Conservation (phyloP, 2,329 filamentous ascomycete genomes). For the Xylariales sp. region DNA sequence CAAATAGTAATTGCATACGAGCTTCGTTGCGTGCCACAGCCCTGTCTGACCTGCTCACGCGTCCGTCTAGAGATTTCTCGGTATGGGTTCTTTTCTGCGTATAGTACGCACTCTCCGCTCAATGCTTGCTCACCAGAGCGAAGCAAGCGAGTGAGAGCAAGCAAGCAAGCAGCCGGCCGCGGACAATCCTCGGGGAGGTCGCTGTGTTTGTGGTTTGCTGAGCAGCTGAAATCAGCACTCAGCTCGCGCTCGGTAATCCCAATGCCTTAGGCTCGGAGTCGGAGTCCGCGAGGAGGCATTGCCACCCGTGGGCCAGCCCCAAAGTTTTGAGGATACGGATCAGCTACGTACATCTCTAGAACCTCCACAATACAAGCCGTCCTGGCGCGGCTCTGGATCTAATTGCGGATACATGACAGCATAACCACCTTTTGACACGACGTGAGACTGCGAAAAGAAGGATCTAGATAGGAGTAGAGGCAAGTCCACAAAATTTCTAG, state of each 20-base stretch:
- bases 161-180: background rate
- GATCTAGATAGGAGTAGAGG: conserved; percentile 19
- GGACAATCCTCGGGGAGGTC: conserved; percentile 5
- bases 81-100: conserved; percentile 7
- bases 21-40: conserved; percentile 25
- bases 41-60: conserved; percentile 38
- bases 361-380: conserved; percentile 17
- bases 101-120: background rate
- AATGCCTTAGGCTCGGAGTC: conserved; percentile 1
- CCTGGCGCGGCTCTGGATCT: conserved; percentile 1
- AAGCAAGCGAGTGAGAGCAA: no score
- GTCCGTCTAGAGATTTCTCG: conserved; percentile 34
- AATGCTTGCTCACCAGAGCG: background rate
- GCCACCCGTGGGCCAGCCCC: conserved; percentile 37
- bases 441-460: conserved; percentile 20
- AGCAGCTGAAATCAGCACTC: conserved; percentile 15
- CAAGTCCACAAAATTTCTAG: conserved; percentile 10
- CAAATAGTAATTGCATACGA: conserved; percentile 39
- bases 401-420: conserved; percentile 27
- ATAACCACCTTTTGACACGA: conserved; percentile 21
- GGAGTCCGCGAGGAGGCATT: conserved; percentile 33
- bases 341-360: conserved; percentile 22
- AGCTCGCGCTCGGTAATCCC: conserved; percentile 25
- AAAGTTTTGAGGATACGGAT: conserved; percentile 36
- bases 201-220: conserved; percentile 21